Evolutionary conservation across 2,329 filamentous ascomycete genomes (phyloP).

Genomic region (Lasiodiplodia gonubiensis): DNA sequence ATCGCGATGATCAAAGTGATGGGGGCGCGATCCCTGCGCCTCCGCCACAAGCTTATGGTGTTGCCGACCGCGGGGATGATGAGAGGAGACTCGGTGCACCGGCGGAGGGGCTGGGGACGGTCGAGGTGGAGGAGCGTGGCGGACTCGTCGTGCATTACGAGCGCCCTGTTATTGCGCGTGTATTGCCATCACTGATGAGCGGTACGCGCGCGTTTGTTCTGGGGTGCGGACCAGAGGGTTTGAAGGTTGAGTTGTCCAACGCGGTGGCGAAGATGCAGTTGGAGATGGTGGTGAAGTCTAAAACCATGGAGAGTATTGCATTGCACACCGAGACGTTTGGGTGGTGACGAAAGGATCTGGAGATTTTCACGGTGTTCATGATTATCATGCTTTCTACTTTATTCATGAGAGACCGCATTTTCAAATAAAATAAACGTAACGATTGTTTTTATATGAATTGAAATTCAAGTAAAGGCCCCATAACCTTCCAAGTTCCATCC

Average conservation of each 20-base stretch:
- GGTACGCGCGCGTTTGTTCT: slow-evolving; percentile 4
- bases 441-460: too few relatives aligned
- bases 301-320: slow-evolving; percentile 2
- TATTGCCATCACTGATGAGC: neutral
- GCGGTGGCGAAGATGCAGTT: neutral
- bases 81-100: neutral
- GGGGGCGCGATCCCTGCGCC: neutral
- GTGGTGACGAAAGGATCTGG: neutral
- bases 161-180: neutral
- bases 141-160: neutral
- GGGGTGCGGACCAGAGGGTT: slow-evolving; percentile 2
- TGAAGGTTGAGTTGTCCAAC: slow-evolving; percentile 4
- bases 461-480: too few relatives aligned
- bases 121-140: neutral
- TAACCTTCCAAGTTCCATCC: too few relatives aligned
- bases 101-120: neutral
- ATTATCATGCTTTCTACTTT: neutral
- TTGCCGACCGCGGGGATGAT: neutral
- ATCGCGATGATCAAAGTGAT: too few relatives aligned
- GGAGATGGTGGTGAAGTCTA: slow-evolving; percentile 8
- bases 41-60: neutral
- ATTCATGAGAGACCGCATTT: neutral
- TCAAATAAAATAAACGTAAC: too few relatives aligned
- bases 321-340: slow-evolving; percentile 15
- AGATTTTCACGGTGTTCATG: neutral